Percentiles rank a stretch among this genome's conserved stretches.
Conservation (phyloP, 257 asterid species). For the Solanum appendiculatum region DNA sequence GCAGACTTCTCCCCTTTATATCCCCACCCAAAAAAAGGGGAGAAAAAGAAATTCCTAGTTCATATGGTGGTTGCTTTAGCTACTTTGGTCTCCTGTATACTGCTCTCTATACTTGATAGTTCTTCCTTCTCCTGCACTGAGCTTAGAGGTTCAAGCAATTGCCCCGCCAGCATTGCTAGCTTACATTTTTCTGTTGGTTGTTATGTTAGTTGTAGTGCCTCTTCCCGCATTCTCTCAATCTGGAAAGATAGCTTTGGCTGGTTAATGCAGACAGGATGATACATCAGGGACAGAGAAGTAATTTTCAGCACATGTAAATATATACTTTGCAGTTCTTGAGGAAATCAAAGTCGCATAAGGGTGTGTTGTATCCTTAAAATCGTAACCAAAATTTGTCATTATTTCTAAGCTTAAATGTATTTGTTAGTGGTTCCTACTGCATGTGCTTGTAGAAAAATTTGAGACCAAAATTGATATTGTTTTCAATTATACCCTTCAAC, state of each 20-base stretch:
- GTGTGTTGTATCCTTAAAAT: neutral
- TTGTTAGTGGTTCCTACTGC: neutral
- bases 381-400: neutral
- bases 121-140: neutral
- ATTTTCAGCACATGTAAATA: neutral
- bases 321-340: neutral
- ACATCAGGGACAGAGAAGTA: neutral
- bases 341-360: neutral
- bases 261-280: neutral
- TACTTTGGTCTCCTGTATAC: neutral
- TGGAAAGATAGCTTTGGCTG: neutral
- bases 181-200: neutral
- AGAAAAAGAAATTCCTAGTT: neutral
- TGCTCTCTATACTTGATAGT: neutral
- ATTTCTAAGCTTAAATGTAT: neutral
- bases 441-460: neutral
- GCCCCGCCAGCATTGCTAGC: neutral
- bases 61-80: neutral
- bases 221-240: neutral
- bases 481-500: neutral
- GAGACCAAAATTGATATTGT: neutral
- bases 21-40: neutral
- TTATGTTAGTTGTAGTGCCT: neutral
- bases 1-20: neutral
- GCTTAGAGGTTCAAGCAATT: neutral